Evolutionary conservation across 768 basidiomycete species (phyloP), one percentile per base, ranked within the genome.

Genomic region (Termitomyces sp.): DNA sequence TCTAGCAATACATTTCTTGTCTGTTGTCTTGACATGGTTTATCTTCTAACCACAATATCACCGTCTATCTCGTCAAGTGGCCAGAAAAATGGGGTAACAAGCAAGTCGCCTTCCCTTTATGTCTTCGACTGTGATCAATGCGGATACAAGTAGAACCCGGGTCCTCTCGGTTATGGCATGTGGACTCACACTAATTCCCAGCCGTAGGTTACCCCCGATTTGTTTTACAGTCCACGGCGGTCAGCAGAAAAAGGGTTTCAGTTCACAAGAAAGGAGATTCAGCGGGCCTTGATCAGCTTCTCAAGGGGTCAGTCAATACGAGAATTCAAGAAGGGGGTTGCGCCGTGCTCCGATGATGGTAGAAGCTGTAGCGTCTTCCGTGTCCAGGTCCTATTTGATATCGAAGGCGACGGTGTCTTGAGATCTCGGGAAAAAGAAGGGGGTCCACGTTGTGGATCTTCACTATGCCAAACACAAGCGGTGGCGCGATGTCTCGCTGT

Each of bases 301-400:
- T 14, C 9, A 23, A 41, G 44, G 56, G 23, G 47, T 23, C 41
- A 20, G 47, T 23, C 41, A 20, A 23, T 38, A 53, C n/a, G 44
- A 54, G 58, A 54, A 38, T 23, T 58, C 32, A 5, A 16, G 51
- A 58, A 52, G 30, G 14, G 40, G 35, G 12, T 30, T 32, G n/a
- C 5, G 12, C 38, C 43, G 41, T 30, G 12, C 41, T 58, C 58
- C 50, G 52, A 54, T 59, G 58, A 59, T 59, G 58, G 46, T 43
- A 28, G 58, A 59, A 54, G 23, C 48, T 35, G 10, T 16, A 3
- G 36, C 9, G n/a, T 30, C 54, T 40, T 55, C 43, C 20, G n/a
- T 28, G 12, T 33, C 47, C 20, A 38, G 35, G 16, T 33, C 8
- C 4, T 14, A 2, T 47, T 54, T 40, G 23, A 35, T 47, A 36